These are phyloP conservation scores for Conoideocrella luteorostrata DNA, from an alignment of 2,329 filamentous ascomycete genomes.

Conservation along the genomic window DNA sequence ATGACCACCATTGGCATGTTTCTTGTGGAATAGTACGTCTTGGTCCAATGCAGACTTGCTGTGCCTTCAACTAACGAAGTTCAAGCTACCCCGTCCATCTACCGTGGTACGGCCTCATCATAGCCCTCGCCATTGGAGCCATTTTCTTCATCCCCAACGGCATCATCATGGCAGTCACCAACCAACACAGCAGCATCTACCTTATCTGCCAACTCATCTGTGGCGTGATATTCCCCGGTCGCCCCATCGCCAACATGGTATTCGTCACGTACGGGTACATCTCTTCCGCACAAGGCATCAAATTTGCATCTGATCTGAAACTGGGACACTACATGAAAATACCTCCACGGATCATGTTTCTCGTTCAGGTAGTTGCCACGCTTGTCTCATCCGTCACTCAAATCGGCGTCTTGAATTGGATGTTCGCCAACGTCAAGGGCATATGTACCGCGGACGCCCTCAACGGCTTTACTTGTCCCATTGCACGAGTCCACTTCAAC, in stretches of 20 bases:
- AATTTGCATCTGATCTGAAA: slow-evolving; percentile 82
- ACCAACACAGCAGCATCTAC: slow-evolving; percentile 82
- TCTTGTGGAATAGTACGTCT: slow-evolving; percentile 71
- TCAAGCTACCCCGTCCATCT: slow-evolving; percentile 68
- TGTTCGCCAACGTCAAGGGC: slow-evolving; percentile 69
- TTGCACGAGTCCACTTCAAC: slow-evolving; percentile 84
- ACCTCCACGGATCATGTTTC: slow-evolving; percentile 69
- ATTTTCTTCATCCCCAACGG: slow-evolving; percentile 85
- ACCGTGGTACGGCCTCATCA: slow-evolving; percentile 78
- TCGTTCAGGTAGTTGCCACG: slow-evolving; percentile 71
- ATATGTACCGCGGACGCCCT: slow-evolving; percentile 76
- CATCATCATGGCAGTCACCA: slow-evolving; percentile 89
- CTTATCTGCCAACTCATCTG: slow-evolving; percentile 82
- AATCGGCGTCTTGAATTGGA: slow-evolving; percentile 83
- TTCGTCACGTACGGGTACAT: slow-evolving; percentile 91
- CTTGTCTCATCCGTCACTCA: slow-evolving; percentile 73
- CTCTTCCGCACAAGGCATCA: slow-evolving; percentile 80
- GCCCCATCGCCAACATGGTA: slow-evolving; percentile 87
- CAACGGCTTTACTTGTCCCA: slow-evolving; percentile 82
- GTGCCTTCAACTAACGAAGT: neutral
- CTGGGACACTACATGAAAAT: slow-evolving; percentile 87
- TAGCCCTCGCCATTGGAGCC: slow-evolving; percentile 71
- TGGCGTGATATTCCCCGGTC: slow-evolving; percentile 73
- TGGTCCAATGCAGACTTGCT: neutral
- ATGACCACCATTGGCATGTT: slow-evolving; percentile 79